Percentiles rank a stretch among this genome's conserved stretches.
phyloP scores from a whole-genome alignment of 2,329 filamentous ascomycete genomes.

The Trichophyton benhamiae region DNA sequence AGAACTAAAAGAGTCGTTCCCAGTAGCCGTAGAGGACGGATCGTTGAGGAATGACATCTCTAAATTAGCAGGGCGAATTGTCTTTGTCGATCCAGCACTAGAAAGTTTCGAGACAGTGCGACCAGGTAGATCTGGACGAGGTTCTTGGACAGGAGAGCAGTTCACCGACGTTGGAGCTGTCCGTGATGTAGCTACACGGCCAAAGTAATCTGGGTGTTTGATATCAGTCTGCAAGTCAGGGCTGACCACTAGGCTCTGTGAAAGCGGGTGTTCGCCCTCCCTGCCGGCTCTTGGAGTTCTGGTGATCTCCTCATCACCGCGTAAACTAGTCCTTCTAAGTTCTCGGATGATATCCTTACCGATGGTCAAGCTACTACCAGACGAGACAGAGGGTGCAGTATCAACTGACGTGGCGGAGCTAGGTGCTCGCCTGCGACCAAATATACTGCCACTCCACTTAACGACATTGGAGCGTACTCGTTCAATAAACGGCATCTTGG shows the following conservation, averaged over 20 bases:
- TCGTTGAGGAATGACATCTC: constrained; percentile 13
- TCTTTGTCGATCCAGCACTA: constrained; percentile 36
- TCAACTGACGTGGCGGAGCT: constrained; percentile 44
- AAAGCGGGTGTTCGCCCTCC: constrained; percentile 57
- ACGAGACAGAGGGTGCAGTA: constrained; percentile 44
- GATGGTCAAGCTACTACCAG: constrained; percentile 42
- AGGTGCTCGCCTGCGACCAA: constrained; percentile 40
- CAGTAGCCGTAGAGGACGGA: neutral
- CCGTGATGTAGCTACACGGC: constrained; percentile 6
- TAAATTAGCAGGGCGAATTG: constrained; percentile 27
- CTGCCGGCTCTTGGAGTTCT: constrained; percentile 38
- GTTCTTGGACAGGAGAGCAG: constrained; percentile 17
- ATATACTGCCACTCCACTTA: constrained; percentile 48
- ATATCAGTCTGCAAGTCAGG: constrained; percentile 39
- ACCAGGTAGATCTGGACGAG: constrained; percentile 29
- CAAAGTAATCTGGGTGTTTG: constrained; percentile 26
- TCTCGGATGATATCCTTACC: constrained; percentile 40
- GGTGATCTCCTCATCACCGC: constrained; percentile 43
- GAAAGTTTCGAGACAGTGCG: constrained; percentile 34
- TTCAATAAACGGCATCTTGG: constrained; percentile 77
- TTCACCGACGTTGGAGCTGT: constrained; percentile 8
- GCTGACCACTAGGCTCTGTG: constrained; percentile 60
- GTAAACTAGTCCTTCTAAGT: constrained; percentile 43
- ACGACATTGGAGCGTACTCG: constrained; percentile 66
- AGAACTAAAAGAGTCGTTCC: constrained; percentile 21